Percentiles rank a stretch among this genome's conserved stretches.
phyloP scores from a whole-genome alignment of 2,329 filamentous ascomycete species.

The Aspergillus costaricaensis region DNA sequence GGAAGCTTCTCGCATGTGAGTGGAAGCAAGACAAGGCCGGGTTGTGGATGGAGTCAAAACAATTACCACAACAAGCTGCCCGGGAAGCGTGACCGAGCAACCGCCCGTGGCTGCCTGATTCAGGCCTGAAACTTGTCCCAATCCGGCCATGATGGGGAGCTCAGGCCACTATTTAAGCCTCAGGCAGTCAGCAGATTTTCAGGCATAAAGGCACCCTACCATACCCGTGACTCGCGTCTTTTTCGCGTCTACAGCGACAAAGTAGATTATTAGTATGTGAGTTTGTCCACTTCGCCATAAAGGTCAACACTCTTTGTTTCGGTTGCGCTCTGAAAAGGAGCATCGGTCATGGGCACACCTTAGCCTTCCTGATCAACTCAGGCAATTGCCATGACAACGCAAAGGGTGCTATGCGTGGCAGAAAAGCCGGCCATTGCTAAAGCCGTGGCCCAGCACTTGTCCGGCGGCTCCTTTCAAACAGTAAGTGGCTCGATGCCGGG shows the following conservation, averaged over 20 bases:
- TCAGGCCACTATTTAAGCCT: background rate
- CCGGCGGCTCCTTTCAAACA: constrained; percentile 70
- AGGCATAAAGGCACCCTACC: constrained; percentile 5
- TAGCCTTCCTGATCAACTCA: background rate
- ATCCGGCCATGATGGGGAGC: background rate
- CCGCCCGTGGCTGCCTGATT: background rate
- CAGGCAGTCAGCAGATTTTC: background rate
- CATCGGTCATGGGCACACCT: background rate
- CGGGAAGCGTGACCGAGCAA: background rate
- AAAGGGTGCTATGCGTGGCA: constrained; percentile 71
- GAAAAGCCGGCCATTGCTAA: constrained; percentile 95
- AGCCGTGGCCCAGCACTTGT: constrained; percentile 86
- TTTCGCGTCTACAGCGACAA: background rate
- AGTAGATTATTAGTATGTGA: too few species aligned
- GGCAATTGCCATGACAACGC: constrained; percentile 16
- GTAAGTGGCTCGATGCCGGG: constrained; percentile 53
- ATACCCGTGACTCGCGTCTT: constrained; percentile 24
- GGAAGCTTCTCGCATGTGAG: constrained; percentile 16
- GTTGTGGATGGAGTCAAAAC: background rate
- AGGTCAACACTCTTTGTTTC: background rate
- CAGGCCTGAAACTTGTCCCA: background rate
- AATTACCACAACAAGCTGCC: constrained; percentile 4
- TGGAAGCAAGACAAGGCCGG: background rate
- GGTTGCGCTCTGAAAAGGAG: background rate
- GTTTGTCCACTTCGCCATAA: background rate